phyloP scores from a whole-genome alignment of 2,329 filamentous ascomycete species.

The Fusarium camptoceras region DNA sequence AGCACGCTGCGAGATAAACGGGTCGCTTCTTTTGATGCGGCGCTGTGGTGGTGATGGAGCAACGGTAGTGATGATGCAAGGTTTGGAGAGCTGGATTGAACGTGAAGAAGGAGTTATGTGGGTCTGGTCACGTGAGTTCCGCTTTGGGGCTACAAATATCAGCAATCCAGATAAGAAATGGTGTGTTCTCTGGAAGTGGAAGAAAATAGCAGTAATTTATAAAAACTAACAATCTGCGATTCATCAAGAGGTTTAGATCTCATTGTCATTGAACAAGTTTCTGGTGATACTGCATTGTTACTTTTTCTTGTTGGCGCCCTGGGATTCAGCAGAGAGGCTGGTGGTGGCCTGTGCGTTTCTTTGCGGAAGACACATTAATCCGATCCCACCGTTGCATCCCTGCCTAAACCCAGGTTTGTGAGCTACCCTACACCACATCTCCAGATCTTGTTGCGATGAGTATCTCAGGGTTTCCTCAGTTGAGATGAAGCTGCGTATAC shows the following conservation, averaged over 20 bases:
- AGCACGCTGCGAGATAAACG: slow-evolving; percentile 16
- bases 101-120: background rate
- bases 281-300: background rate
- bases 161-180: background rate
- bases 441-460: background rate
- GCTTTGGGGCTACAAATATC: accelerated
- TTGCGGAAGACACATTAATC: background rate
- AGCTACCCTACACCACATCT: background rate
- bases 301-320: background rate
- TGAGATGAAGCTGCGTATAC: background rate
- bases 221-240: accelerated
- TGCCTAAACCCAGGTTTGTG: background rate
- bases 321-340: background rate
- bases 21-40: background rate
- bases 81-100: background rate
- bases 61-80: background rate
- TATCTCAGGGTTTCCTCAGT: background rate
- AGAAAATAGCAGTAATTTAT: background rate
- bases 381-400: background rate
- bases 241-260: background rate
- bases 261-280: accelerated
- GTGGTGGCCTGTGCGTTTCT: background rate
- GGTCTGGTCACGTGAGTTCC: background rate
- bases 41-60: background rate
- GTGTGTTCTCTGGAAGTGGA: accelerated